Percentiles rank a stretch among this genome's conserved stretches.
Evolutionary conservation across 148 eudicot species (phyloP).

Genomic region (Spergularia bocconei): DNA sequence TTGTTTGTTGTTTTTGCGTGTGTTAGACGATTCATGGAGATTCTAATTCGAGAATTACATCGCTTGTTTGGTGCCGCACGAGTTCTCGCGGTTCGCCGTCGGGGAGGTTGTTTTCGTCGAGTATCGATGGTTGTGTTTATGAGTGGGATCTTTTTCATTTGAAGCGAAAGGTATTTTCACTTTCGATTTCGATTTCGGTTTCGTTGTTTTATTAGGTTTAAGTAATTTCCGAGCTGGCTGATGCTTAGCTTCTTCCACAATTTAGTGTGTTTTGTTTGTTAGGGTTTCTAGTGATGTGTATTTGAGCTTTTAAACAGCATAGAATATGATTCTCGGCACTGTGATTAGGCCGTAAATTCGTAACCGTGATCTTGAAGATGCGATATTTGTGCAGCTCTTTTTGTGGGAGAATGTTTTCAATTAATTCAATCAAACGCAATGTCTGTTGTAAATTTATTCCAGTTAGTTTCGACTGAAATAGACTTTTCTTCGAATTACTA

Average conservation of each 20-base stretch:
- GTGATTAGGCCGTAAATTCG: too few relatives aligned
- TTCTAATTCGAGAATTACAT: constrained; percentile 55
- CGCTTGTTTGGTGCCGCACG: constrained; percentile 74
- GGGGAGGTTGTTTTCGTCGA: constrained; percentile 76
- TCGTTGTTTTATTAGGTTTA: background rate
- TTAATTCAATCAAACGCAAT: too few relatives aligned
- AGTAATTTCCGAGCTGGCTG: background rate
- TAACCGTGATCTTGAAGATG: too few relatives aligned
- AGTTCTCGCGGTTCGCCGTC: constrained; percentile 29
- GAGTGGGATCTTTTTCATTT: constrained; percentile 86
- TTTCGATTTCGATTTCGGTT: too few relatives aligned
- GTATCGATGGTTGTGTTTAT: constrained; percentile 76
- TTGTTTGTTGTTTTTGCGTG: background rate
- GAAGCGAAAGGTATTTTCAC: constrained; percentile 54
- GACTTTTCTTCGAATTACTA: too few relatives aligned
- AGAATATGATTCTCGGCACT: too few relatives aligned
- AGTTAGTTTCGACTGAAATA: too few relatives aligned
- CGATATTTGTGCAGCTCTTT: too few relatives aligned
- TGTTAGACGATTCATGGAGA: constrained; percentile 77
- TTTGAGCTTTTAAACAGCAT: too few relatives aligned
- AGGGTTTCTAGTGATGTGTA: too few relatives aligned
- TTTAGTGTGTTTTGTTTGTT: background rate
- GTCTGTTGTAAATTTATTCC: too few relatives aligned
- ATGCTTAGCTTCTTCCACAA: background rate
- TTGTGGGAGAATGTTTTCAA: too few relatives aligned